Conservation (phyloP, 78 protist species). For the Emiliania huxleyi region DNA sequence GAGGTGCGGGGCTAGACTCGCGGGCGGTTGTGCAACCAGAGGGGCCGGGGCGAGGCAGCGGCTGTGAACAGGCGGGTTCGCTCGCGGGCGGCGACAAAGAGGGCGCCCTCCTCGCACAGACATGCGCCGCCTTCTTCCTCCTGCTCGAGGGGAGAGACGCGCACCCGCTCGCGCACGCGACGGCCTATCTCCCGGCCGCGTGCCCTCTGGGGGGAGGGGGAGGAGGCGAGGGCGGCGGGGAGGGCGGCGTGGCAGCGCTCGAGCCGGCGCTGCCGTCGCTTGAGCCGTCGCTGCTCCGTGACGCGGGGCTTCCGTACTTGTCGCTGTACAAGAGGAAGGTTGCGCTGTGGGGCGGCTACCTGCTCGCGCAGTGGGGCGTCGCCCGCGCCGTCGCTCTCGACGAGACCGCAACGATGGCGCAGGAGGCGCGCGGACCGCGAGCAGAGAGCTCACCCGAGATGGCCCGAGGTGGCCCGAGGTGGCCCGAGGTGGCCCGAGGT, state of each 20-base stretch:
- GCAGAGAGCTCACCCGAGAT: too few relatives aligned
- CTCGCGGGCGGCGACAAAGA: neutral
- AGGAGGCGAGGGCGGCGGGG: too few relatives aligned
- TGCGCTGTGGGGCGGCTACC: neutral
- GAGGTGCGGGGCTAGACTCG: too few relatives aligned
- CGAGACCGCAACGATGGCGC: neutral
- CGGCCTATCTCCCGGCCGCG: neutral
- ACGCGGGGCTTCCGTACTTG: neutral
- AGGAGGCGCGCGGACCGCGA: neutral
- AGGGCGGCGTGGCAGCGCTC: too few relatives aligned
- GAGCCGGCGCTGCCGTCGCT: too few relatives aligned
- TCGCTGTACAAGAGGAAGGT: neutral
- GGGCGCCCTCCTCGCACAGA: neutral
- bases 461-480: too few relatives aligned
- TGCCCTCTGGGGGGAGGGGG: too few relatives aligned
- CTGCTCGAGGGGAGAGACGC: neutral
- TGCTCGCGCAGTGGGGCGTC: conserved; percentile 1
- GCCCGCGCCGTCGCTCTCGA: neutral
- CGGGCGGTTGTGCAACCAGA: too few relatives aligned
- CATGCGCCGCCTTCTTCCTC: neutral
- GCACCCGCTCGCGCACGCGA: neutral
- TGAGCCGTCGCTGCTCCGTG: neutral
- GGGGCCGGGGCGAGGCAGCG: too few relatives aligned
- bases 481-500: too few relatives aligned
- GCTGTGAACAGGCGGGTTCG: too few relatives aligned